These are phyloP conservation scores for Aphanomyces astaci DNA, from an alignment of 352 stramenopile species.

Conservation along the genomic window DNA sequence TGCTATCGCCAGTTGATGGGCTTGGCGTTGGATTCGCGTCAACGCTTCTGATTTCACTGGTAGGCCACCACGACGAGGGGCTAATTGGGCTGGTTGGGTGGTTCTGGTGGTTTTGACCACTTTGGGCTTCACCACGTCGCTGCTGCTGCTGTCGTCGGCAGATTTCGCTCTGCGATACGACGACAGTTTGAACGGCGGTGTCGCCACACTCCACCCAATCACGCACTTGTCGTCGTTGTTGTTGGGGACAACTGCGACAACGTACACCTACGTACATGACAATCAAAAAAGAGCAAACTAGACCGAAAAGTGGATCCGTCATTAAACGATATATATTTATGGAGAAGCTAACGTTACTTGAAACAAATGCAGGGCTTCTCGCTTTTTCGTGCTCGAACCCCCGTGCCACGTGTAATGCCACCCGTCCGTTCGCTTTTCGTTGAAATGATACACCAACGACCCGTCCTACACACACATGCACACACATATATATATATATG, in stretches of 20 bases:
- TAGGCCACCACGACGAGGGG: neutral
- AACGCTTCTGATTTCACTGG: too few relatives aligned
- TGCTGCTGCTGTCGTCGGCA: neutral
- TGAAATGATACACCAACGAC: slow-evolving; percentile 19
- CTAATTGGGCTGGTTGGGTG: neutral
- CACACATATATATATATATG: too few relatives aligned
- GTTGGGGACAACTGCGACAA: neutral
- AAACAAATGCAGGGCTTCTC: slow-evolving; percentile 1
- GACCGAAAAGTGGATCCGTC: neutral
- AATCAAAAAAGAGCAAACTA: too few relatives aligned
- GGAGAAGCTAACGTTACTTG: neutral
- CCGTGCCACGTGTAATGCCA: slow-evolving; percentile 18
- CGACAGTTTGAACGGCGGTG: neutral
- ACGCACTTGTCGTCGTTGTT: neutral
- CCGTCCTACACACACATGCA: too few relatives aligned
- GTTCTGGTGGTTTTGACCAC: neutral
- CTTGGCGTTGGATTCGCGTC: neutral
- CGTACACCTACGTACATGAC: slow-evolving; percentile 18
- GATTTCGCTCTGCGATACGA: neutral
- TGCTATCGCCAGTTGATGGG: neutral
- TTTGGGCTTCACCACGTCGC: neutral
- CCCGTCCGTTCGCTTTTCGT: slow-evolving; percentile 1
- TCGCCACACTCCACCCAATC: neutral
- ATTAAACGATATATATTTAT: too few relatives aligned
- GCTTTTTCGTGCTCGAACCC: slow-evolving; percentile 8